A percentile compares a stretch with the other conserved stretches of the same genome.
phyloP scores from a whole-genome alignment of 371 early-diverging fungal genomes.

The Mucor racemosus region DNA sequence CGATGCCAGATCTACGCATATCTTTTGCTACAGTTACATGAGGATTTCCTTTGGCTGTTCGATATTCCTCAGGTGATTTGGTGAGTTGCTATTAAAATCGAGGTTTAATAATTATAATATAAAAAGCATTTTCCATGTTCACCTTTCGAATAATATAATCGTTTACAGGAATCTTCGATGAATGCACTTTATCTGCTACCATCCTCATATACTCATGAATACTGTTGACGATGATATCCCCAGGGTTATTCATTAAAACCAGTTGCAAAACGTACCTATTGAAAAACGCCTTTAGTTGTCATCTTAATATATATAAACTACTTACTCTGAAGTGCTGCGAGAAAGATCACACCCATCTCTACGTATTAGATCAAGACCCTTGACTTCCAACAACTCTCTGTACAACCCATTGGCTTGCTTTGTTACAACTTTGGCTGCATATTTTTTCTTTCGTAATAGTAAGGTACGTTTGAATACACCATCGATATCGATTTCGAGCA shows the following conservation, averaged over 20 bases:
- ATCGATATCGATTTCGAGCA: slow-evolving; percentile 97
- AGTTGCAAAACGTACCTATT: slow-evolving; percentile 71
- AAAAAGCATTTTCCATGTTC: not conserved
- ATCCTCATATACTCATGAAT: slow-evolving; percentile 16
- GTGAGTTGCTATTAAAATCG: slow-evolving; percentile 65
- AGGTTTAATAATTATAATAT: not conserved
- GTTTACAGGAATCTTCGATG: slow-evolving; percentile 63
- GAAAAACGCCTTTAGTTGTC: not conserved
- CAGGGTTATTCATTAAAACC: slow-evolving; percentile 66
- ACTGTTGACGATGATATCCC: slow-evolving; percentile 54
- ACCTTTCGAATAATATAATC: slow-evolving; percentile 94
- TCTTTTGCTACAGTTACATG: slow-evolving; percentile 94
- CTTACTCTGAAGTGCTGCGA: slow-evolving; percentile 77
- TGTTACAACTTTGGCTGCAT: slow-evolving; percentile 81
- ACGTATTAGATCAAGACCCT: slow-evolving; percentile 96
- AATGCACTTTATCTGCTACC: slow-evolving; percentile 57
- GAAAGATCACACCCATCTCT: slow-evolving; percentile 96
- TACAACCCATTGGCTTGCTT: slow-evolving; percentile 55
- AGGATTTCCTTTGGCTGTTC: slow-evolving; percentile 78
- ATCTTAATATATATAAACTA: not conserved
- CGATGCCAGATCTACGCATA: slow-evolving; percentile 70
- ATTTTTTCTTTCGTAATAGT: slow-evolving; percentile 98
- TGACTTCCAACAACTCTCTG: slow-evolving; percentile 75
- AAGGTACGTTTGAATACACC: slow-evolving; percentile 91
- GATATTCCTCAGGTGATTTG: slow-evolving; percentile 89